These are phyloP conservation scores for Rubia yunnanensis DNA, from an alignment of 257 asterid species.

Conservation along the genomic window DNA sequence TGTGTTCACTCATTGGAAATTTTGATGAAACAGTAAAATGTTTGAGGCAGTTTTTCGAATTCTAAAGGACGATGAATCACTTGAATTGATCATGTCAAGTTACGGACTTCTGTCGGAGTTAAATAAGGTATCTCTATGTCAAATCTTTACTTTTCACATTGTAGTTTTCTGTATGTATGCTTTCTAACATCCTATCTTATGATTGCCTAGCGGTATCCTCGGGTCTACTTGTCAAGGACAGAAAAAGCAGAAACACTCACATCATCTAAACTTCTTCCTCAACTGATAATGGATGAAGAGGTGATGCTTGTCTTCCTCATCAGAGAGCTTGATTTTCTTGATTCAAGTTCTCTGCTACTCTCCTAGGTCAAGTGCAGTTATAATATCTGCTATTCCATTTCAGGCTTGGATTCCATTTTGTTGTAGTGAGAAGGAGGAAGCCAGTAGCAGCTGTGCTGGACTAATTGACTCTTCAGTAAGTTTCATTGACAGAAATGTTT, in stretches of 20 bases:
- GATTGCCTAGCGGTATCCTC: constrained; percentile 54
- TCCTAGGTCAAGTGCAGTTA: constrained; percentile 8
- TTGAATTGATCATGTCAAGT: constrained; percentile 58
- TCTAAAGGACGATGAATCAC: constrained; percentile 59
- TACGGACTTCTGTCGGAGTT: constrained; percentile 66
- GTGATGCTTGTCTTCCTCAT: constrained; percentile 32
- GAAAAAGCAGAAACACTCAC: constrained; percentile 42
- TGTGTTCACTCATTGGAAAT: constrained; percentile 9
- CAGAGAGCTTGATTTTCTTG: constrained; percentile 9
- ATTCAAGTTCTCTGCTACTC: not conserved
- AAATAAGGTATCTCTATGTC: constrained; percentile 49
- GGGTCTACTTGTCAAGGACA: constrained; percentile 30
- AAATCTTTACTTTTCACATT: not conserved
- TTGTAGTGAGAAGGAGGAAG: constrained; percentile 39
- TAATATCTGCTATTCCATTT: constrained; percentile 19
- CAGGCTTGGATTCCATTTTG: constrained; percentile 84
- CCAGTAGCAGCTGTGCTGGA: constrained; percentile 25
- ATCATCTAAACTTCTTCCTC: constrained; percentile 21
- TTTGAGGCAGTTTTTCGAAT: constrained; percentile 62
- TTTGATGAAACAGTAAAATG: constrained; percentile 53
- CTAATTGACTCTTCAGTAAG: constrained; percentile 56
- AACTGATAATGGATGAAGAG: constrained; percentile 49
- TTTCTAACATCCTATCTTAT: constrained; percentile 11
- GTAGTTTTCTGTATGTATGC: not conserved
- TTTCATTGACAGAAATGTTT: not conserved